Conservation (phyloP, 257 asterid species). For the Nicotiana otophora region DNA sequence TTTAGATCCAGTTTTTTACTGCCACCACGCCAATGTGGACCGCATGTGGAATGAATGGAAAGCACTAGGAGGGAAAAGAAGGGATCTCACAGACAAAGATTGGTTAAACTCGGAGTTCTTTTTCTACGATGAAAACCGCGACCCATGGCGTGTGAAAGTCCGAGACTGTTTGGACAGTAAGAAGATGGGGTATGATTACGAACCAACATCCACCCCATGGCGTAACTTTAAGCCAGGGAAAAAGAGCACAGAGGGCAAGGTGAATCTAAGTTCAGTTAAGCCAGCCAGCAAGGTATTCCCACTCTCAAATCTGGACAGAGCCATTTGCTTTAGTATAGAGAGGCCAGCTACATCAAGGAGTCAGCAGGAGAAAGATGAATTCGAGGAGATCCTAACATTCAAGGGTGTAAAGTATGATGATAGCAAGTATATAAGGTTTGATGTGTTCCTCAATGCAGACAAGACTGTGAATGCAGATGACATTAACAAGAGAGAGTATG, state of each 20-base stretch:
- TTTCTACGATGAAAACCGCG: conserved; percentile 45
- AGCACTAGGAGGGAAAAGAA: neutral
- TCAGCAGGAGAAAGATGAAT: conserved; percentile 20
- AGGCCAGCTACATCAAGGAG: conserved; percentile 16
- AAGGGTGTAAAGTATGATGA: conserved; percentile 16
- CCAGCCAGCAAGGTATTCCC: conserved; percentile 27
- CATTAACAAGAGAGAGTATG: conserved; percentile 42
- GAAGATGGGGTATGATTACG: conserved; percentile 36
- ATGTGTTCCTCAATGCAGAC: conserved; percentile 48
- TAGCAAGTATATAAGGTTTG: conserved; percentile 32
- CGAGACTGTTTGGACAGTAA: conserved; percentile 23
- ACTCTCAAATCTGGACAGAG: conserved; percentile 16
- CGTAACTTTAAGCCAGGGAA: conserved; percentile 25
- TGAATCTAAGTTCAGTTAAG: conserved; percentile 9
- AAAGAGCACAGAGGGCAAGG: conserved; percentile 14
- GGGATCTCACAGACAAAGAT: conserved; percentile 27
- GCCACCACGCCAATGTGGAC: conserved; percentile 15
- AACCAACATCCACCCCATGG: conserved; percentile 39
- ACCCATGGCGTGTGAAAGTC: conserved; percentile 37
- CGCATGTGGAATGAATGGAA: conserved; percentile 10
- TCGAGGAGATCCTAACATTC: conserved; percentile 34
- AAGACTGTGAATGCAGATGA: conserved; percentile 26
- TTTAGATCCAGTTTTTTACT: conserved; percentile 14
- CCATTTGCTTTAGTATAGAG: conserved; percentile 18
- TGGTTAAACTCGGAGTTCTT: conserved; percentile 39